phyloP scores from a whole-genome alignment of 23 red algal species.

The Porphyridium purpureum region DNA sequence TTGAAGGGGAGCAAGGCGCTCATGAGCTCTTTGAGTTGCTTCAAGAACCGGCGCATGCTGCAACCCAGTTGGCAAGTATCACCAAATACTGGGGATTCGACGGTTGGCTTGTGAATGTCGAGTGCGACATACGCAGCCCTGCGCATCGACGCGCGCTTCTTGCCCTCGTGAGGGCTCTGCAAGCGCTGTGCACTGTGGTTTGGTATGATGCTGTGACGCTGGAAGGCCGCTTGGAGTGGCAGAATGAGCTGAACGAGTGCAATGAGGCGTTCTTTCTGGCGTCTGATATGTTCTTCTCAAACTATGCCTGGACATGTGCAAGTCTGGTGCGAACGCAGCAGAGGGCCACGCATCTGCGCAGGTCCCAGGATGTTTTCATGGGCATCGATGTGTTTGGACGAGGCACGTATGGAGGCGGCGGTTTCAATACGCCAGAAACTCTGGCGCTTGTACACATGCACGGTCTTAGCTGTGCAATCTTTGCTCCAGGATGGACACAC shows the following conservation, averaged over 20 bases:
- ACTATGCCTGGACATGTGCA: conserved; percentile 50
- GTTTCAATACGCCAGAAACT: conserved; percentile 51
- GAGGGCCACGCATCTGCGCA: conserved; percentile 13
- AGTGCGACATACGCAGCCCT: conserved; percentile 17
- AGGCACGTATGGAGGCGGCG: conserved; percentile 72
- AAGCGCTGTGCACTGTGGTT: conserved; percentile 51
- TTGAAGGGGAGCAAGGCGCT: conserved; percentile 36
- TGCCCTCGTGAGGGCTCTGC: conserved; percentile 13
- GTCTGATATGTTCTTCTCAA: conserved; percentile 30
- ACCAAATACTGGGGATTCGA: conserved; percentile 71
- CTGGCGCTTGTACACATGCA: conserved; percentile 24
- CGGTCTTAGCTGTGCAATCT: conserved; percentile 55
- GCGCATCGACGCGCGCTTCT: conserved; percentile 9
- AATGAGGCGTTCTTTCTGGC: conserved; percentile 61
- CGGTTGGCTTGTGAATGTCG: conserved; percentile 77
- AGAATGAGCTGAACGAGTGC: conserved; percentile 48
- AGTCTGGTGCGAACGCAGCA: conserved; percentile 22
- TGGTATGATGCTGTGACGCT: conserved; percentile 69
- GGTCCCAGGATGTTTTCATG: conserved; percentile 56
- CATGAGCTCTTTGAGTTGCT: conserved; percentile 20
- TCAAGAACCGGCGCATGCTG: conserved; percentile 16
- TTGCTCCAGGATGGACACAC: conserved; percentile 66
- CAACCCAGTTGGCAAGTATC: conserved; percentile 33
- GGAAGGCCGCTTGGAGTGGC: conserved; percentile 21
- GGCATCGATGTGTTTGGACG: conserved; percentile 76